Base-by-base conservation (phyloP, 1,139 yeast species). In the Candida glucosophila region DNA sequence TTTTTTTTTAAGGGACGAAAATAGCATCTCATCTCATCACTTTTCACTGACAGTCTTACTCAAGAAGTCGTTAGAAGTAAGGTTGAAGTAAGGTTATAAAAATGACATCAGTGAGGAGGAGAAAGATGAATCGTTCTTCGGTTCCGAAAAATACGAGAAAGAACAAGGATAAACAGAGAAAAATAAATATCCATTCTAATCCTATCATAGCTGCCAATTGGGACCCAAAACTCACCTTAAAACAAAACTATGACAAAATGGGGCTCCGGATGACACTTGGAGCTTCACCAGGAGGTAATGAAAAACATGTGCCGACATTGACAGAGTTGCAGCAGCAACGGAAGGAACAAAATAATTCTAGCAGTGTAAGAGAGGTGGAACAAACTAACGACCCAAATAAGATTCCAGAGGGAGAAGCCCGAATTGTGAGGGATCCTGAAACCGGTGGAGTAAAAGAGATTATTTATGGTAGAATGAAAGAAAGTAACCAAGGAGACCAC, bases 151-250 rank as follows among this genome's bases (percentile, higher is more conserved):
- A 69, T 42, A 73, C 86, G 22, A 68, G 92, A 49, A 66, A 77
- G 42, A 54, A 55, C 24, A 81, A 80, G 48, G 88, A 80, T 43
- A 75, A 68, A 41, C 77, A 77, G 44, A 68, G 78, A 44, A 64
- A 74, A 38, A 56, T 76, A 32, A 74, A 73, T 35, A 72, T 81
- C 17, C 65, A 67, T 28, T 63, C 81, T 1, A 82, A 85, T 48
- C 85, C 94, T 3, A 71, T 90, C 38, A 81, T 90, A 37, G 92
- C 85, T 5, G 82, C 75, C 17, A 72, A 86, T 52, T 90, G 98
- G 98, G 95, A 90, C 55, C 68, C 76, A 34, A 68, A 72, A 13
- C 64, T 79, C 35, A 88, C 98, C 0, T 58, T 88, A 32, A 68
- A 76, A 30, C 97, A 90, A 48, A 90, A 90, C 47, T 82, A 82